A percentile compares a stretch with the other conserved stretches of the same genome.
Evolutionary conservation across 805 yeast species (phyloP).

Genomic region (Myxozyma melibiosi): DNA sequence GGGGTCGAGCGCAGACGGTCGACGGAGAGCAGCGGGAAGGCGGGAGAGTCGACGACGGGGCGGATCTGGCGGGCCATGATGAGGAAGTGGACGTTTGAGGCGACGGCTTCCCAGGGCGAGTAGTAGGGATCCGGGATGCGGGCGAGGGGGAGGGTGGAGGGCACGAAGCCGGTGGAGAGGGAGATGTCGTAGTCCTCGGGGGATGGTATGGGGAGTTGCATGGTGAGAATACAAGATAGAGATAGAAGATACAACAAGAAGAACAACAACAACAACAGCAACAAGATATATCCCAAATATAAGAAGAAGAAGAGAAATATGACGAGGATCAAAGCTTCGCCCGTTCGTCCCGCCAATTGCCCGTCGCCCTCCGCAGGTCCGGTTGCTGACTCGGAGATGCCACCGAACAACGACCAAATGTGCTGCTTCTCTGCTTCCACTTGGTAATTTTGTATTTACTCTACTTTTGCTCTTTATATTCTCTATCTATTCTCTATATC

Average conservation of each 20-base stretch:
- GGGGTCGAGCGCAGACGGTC: constrained; percentile 49
- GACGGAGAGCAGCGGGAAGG: constrained; percentile 54
- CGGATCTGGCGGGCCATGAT: constrained; percentile 67
- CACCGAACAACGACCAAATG: too few relatives aligned
- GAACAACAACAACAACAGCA: too few relatives aligned
- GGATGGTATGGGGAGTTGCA: constrained; percentile 47
- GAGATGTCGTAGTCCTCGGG: constrained; percentile 72
- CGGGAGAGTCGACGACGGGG: constrained; percentile 53
- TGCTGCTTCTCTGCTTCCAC: too few relatives aligned
- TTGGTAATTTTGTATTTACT: too few relatives aligned
- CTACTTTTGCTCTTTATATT: too few relatives aligned
- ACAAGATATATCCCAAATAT: too few relatives aligned
- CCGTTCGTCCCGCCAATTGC: too few relatives aligned
- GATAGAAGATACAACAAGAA: background rate
- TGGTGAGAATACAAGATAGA: background rate
- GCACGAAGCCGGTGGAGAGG: constrained; percentile 75
- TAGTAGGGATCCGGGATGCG: constrained; percentile 63
- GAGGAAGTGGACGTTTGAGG: constrained; percentile 67
- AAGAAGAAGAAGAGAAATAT: too few relatives aligned
- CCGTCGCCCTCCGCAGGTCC: too few relatives aligned
- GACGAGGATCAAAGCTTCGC: too few relatives aligned
- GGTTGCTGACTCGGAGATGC: too few relatives aligned
- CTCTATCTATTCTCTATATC: too few relatives aligned
- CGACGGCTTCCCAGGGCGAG: constrained; percentile 77
- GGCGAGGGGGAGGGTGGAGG: constrained; percentile 63